Base-by-base conservation (phyloP, 225 moss, liverwort and hornwort genomes). In the Physcomitrium patens region DNA sequence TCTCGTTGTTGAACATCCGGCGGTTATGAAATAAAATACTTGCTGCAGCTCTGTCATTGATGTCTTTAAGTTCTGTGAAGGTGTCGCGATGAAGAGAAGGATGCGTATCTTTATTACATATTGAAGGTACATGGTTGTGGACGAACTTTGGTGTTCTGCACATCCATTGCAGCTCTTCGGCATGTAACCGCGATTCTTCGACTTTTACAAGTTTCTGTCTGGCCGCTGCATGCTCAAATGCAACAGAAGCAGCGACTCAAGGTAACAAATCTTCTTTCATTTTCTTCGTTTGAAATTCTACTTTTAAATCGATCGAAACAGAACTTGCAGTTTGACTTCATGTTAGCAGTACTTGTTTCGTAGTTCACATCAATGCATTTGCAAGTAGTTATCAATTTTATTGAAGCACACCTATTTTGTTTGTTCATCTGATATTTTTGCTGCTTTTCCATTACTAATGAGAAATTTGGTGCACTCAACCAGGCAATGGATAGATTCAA, bases 401-500 rank as follows among this genome's bases (percentile, higher is more conserved):
- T 50, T 50, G 1, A 18, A 57, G 69, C 15, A 15, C 53, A 45
- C 9, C n/a, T 63, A 55, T 59, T 57, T 44, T 28, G 17, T 57
- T 23, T 31, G 43, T 44, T 18, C 43, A 19, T 45, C 64, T 65
- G 16, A 45, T 37, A 15, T 26, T 54, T 71, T 71, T 7, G 41
- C 43, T 69, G 31, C 61, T 65, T 53, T 66, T 55, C 55, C n/a
- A 67, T 55, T 48, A 37, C 63, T 85, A 26, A 81, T 68, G 68
- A 62, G 54, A 46, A 43, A 18, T 68, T 67, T 6, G 78, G 26
- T 71, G 58, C 52, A 56, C 5, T 1, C 22, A 68, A 78, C 63
- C 81, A 96, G 95, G 94, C 99, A 63, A 99, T 99, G 99, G 99
- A 99, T 65, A 83, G 90, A 56, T 99, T 99, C 55, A 89, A 90